These are phyloP conservation scores for Fusarium pseudonygamai DNA, from an alignment of 2,329 filamentous ascomycete genomes.

Conservation along the genomic window DNA sequence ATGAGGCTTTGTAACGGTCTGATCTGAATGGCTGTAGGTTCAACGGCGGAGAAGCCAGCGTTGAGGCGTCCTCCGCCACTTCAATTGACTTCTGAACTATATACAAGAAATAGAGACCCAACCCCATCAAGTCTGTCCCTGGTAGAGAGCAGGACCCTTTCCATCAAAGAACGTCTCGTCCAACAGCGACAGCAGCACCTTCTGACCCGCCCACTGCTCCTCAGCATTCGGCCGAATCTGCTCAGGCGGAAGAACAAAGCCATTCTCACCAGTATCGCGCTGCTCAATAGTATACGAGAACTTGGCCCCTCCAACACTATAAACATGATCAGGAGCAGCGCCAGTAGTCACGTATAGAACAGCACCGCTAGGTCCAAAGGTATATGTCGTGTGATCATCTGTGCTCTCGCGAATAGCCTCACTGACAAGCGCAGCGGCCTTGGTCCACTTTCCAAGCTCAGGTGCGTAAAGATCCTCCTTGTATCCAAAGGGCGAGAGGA, in stretches of 20 bases:
- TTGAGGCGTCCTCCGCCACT: no score
- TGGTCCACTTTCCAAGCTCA: slow-evolving; percentile 52
- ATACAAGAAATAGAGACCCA: background rate
- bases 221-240: slow-evolving; percentile 50
- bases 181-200: slow-evolving; percentile 45
- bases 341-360: slow-evolving; percentile 51
- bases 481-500: slow-evolving; percentile 58
- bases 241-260: slow-evolving; percentile 50
- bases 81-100: background rate
- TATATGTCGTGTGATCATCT: slow-evolving; percentile 45
- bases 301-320: slow-evolving; percentile 42
- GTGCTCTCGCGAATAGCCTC: slow-evolving; percentile 47
- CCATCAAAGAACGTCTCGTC: slow-evolving; percentile 51
- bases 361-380: slow-evolving; percentile 50
- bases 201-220: slow-evolving; percentile 52
- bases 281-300: slow-evolving; percentile 54
- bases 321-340: slow-evolving; percentile 44
- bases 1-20: background rate
- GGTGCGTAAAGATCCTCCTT: slow-evolving; percentile 52
- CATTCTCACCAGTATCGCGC: slow-evolving; percentile 46
- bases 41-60: background rate
- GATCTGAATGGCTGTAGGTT: background rate
- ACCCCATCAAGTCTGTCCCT: slow-evolving; percentile 6
- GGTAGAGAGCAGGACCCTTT: slow-evolving; percentile 34
- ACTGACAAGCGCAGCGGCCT: slow-evolving; percentile 46